Evolutionary conservation across 192 early-diverging fungal genomes (phyloP).

Genomic region (Umbelopsis vinacea): DNA sequence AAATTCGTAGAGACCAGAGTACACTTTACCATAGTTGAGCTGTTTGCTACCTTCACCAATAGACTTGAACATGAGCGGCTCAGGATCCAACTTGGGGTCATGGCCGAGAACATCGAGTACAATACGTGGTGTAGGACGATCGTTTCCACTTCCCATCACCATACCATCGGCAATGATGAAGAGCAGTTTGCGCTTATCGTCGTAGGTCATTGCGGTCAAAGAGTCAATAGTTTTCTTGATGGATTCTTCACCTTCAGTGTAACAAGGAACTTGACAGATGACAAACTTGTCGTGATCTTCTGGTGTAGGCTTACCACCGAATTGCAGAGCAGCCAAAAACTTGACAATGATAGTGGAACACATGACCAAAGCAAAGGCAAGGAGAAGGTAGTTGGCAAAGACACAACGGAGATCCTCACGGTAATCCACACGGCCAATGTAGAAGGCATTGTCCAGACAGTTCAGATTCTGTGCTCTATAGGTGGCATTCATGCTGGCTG

Average conservation of each 20-base stretch:
- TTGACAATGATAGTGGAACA: constrained; percentile 74
- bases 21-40: constrained; percentile 95
- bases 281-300: constrained; percentile 98
- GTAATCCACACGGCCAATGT: constrained; percentile 67
- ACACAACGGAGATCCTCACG: constrained; percentile 57
- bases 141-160: constrained; percentile 98
- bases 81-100: constrained; percentile 77
- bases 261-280: constrained; percentile 95
- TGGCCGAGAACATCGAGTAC: constrained; percentile 91
- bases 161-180: constrained; percentile 93
- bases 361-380: constrained; percentile 67
- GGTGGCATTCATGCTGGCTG: constrained; percentile 7
- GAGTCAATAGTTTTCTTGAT: constrained; percentile 86
- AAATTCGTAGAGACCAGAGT: constrained; percentile 93
- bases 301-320: constrained; percentile 69
- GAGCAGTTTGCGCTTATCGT: constrained; percentile 87
- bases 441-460: constrained; percentile 71
- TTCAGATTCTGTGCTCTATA: constrained; percentile 43
- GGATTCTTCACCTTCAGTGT: constrained; percentile 90
- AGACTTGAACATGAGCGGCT: constrained; percentile 84
- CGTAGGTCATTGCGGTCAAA: constrained; percentile 76
- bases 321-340: constrained; percentile 81
- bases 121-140: constrained; percentile 92
- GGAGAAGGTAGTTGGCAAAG: constrained; percentile 71
- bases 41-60: constrained; percentile 92